Base-by-base conservation (phyloP, 306 rosid species). In the Clitoria ternatea region DNA sequence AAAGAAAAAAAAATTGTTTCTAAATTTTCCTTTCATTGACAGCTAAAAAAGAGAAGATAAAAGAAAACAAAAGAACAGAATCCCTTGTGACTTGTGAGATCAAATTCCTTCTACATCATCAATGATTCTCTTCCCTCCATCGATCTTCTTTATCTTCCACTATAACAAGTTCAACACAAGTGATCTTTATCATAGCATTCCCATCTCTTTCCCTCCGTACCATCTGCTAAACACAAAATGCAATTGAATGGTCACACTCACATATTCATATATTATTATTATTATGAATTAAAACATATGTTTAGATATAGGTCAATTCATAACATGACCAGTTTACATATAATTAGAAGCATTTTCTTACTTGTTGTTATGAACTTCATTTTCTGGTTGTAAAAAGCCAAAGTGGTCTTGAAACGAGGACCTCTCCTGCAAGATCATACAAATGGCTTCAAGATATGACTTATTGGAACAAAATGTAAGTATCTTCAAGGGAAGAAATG, bases 321-420 rank as follows among this genome's bases (percentile, higher is more conserved):
- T 17, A 17, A 29, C 20, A 7, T 4, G 47, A 9, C 33, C 10
- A 53, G 26, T 7, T 79, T 56, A 61, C 60, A 50, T 63, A 18
- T n/a, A n/a, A n/a, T n/a, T n/a, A 61, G 40, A 63, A 69, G 44
- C 42, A 64, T n/a, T 50, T 47, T 50, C 69, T 77, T 66, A 85
- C 86, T 87, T 81, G 85, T 83, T 86, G 63, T 66, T 78, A 70
- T 86, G 87, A 72, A 76, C 75, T 64, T 75, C 78, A 60, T 81
- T 89, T 81, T 85, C 83, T 66, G 91, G 78, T 57, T 84, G 83
- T 4, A 85, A 75, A 64, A 90, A 83, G 50, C 80, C 86, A 54
- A 50, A 85, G 39, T 84, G 86, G 29, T 82, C 83, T 76, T 86
- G 88, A 72, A 80, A 83, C 35, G 90, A 84, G 67, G 91, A 77